These are phyloP conservation scores for Actinomortierella wolfii DNA, from an alignment of 371 early-diverging fungal genomes.

Conservation along the genomic window DNA sequence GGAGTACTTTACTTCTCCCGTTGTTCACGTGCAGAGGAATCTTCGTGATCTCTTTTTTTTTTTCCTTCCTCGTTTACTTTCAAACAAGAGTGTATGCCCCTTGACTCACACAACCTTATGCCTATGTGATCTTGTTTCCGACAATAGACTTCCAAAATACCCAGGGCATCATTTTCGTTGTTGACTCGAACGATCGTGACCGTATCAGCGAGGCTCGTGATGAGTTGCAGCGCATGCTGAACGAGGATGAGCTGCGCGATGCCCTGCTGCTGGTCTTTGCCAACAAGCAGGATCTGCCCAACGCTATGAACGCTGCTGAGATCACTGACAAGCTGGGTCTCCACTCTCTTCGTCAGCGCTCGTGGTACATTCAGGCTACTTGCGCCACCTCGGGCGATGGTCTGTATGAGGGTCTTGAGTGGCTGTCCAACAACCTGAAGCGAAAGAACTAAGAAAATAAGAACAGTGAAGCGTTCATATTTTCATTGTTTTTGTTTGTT, in stretches of 20 bases:
- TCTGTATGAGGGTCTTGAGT: constrained; percentile 91
- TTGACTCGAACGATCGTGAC: constrained; percentile 93
- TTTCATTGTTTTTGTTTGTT: not conserved
- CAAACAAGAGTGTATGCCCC: not conserved
- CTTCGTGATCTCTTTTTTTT: not conserved
- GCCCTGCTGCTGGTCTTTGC: constrained; percentile 86
- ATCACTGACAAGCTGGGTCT: constrained; percentile 88
- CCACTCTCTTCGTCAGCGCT: constrained; percentile 80
- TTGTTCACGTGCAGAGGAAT: constrained; percentile 1
- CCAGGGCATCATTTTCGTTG: constrained; percentile 94
- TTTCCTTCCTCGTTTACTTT: not conserved
- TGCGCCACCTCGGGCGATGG: constrained; percentile 96
- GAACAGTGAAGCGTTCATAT: not conserved
- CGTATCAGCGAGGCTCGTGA: constrained; percentile 90
- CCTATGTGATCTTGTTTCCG: constrained; percentile 22
- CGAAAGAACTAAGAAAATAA: constrained; percentile 37
- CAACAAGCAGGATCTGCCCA: constrained; percentile 92
- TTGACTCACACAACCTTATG: not conserved
- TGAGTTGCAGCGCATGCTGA: constrained; percentile 85
- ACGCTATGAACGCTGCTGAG: constrained; percentile 84
- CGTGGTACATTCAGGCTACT: constrained; percentile 93
- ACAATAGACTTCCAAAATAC: constrained; percentile 82
- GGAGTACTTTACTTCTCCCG: too few relatives aligned
- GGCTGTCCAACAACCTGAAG: constrained; percentile 70
- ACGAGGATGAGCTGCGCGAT: constrained; percentile 88